Evolutionary conservation across 192 early-diverging fungal genomes (phyloP), one percentile per base, ranked within the genome.

Genomic region (Coemansia sp.): DNA sequence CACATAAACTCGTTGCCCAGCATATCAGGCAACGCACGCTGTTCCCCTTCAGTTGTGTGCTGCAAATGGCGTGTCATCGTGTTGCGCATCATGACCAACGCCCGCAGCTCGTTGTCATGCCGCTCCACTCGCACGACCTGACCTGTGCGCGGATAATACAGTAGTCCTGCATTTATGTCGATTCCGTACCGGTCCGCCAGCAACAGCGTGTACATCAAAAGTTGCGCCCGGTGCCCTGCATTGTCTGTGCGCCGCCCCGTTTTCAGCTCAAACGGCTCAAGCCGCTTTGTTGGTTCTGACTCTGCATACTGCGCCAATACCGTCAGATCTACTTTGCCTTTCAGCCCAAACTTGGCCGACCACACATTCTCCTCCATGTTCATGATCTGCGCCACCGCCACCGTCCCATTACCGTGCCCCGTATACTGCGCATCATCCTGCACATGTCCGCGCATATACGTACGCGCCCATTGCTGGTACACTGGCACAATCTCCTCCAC

Each of bases 341-440:
- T 96, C 16, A 98, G 75, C 1, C 96, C 96, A 81, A 87, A 96
- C 66, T 76, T 92, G 9, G 93, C 90, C 29, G 93, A 94, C 93
- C 93, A 97, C 22, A 95, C 83, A 53, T 87, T 86, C 59, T 98
- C 95, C 69, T 98, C 96, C 62, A 96, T 90, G 61, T 94, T 90
- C 39, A 95, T 61, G 0, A 94, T 74, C 51, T 89, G 88, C 23
- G 77, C 82, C 22, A 97, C 77, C 20, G 85, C 78, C 10, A 87
- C 61, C 20, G 51, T 24, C 9, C 29, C 66, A 13, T 41, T 24
- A 1, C 47, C 20, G 60, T 67, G 70, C 23, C 37, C 54, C 10
- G 45, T 56, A 29, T 73, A 69, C 3, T 62, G 63, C 11, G 74
- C 64, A 3, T 62, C 73, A 9, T 41, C 43, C 3, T 58, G 22